Conservation (phyloP, 225 moss, liverwort and hornwort genomes). For the Pseudisothecium myosuroides region DNA sequence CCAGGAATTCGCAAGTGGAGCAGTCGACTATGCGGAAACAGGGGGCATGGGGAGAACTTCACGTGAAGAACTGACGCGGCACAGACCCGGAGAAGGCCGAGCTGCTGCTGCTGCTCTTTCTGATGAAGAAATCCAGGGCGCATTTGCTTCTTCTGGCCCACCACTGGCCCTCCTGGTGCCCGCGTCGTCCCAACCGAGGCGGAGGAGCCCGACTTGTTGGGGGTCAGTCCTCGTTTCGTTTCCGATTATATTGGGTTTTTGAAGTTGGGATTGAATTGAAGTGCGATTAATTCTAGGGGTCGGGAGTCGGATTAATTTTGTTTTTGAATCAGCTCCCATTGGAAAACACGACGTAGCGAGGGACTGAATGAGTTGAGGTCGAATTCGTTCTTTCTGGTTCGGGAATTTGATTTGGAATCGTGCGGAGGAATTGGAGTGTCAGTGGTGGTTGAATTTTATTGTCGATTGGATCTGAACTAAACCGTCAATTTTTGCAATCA, state of each 20-base stretch:
- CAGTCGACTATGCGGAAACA: not conserved
- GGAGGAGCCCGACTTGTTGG: not conserved
- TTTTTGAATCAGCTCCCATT: not conserved
- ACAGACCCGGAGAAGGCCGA: not conserved
- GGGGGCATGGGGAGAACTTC: constrained; percentile 2
- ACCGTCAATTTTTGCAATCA: not conserved
- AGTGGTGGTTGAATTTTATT: not conserved
- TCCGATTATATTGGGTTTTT: not conserved
- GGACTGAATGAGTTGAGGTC: not conserved
- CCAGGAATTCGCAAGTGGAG: not conserved
- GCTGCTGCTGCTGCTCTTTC: not conserved
- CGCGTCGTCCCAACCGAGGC: not conserved
- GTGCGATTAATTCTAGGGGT: not conserved
- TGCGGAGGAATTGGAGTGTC: not conserved
- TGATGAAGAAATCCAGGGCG: constrained; percentile 44
- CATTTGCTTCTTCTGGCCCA: constrained; percentile 27
- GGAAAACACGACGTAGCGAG: not conserved
- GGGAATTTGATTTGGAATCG: not conserved
- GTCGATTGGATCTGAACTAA: not conserved
- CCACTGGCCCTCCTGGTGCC: not conserved
- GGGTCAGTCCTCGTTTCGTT: not conserved
- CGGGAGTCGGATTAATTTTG: not conserved
- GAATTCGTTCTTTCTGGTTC: not conserved
- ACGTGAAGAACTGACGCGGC: not conserved
- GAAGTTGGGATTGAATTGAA: not conserved